Base-by-base conservation (phyloP, 345 rosid species). In the Dimocarpus longan region DNA sequence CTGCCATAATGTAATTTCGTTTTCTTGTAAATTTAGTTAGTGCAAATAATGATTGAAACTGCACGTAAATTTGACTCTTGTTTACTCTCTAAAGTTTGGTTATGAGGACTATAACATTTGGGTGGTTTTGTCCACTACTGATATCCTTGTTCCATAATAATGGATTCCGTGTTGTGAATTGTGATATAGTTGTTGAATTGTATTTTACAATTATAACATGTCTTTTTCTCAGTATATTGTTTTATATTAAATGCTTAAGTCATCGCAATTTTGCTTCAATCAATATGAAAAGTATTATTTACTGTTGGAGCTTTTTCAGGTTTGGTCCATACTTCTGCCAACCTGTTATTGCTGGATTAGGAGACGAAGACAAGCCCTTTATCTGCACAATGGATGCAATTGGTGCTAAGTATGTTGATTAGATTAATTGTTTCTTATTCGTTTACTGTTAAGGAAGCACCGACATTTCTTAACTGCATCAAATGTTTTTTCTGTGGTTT, bases 241-340 rank as follows among this genome's bases (percentile, higher is more conserved):
- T 28, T n/a, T 52, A 18, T 67, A 28, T 37, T 44, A 44, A 43
- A 26, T 5, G 21, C n/a, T 24, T 22, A n/a, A 37, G 56, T 22
- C 60, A 21, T 46, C 52, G 39, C 54, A 75, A 46, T 46, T 65
- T 62, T 48, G n/a, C 16, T 68, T 59, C 3, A 6, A 40, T 65
- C 59, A 57, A 39, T 40, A 11, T n/a, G 5, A 60, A 59, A 6
- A 3, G 67, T 21, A 74, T 21, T 21, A 28, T 8, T n/a, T 67
- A 15, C 44, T 68, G 44, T 26, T 74, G n/a, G n/a, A 43, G 71
- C 65, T 19, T 18, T 79, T 69, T 81, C 86, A 93, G 99, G 82
- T 96, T 96, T 81, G 99, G 99, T 77, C 99, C 98, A 43, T 96
- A 94, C 87, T 90, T 96, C 84, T 93, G 97, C 81, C 98, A 96